Evolutionary conservation across 768 basidiomycete genomes (phyloP).

Genomic region (Mycena galopus): DNA sequence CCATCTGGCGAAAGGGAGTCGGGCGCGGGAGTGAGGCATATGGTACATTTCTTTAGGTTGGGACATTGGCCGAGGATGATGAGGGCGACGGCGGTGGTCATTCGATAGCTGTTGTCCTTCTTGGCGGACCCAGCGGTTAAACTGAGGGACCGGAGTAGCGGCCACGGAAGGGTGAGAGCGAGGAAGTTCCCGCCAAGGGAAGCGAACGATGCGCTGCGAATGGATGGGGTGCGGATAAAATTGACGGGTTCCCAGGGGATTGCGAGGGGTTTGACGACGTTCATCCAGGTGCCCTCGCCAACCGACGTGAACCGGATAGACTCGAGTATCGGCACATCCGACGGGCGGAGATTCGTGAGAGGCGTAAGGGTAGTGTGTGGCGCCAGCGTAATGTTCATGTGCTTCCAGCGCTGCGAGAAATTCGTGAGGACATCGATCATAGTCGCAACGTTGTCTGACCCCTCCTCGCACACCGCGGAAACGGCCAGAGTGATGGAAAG

Average conservation of each 20-base stretch:
- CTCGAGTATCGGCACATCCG: constrained; percentile 22
- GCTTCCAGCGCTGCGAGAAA: constrained; percentile 14
- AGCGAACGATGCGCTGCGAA: constrained; percentile 6
- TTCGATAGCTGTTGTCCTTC: constrained; percentile 3
- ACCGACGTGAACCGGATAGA: constrained; percentile 12
- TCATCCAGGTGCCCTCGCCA: constrained; percentile 14
- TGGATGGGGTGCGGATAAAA: constrained; percentile 8
- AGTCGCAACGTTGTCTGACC: constrained; percentile 14
- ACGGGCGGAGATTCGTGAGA: constrained; percentile 12
- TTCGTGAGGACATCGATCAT: constrained; percentile 23
- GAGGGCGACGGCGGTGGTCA: not conserved
- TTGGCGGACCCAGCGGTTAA: not conserved
- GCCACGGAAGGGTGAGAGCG: constrained; percentile 14
- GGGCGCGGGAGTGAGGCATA: constrained; percentile 7
- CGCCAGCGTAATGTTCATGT: constrained; percentile 13
- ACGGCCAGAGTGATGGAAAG: constrained; percentile 19
- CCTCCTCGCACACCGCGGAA: constrained; percentile 14
- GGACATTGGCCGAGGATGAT: constrained; percentile 18
- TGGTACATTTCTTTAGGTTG: not conserved
- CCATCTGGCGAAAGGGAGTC: not conserved
- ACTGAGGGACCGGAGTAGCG: not conserved
- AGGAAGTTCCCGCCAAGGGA: constrained; percentile 23
- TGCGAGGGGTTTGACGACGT: not conserved
- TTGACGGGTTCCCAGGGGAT: constrained; percentile 12
- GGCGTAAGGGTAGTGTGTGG: constrained; percentile 25